Evolutionary conservation across 2,329 filamentous ascomycete genomes (phyloP).

Genomic region (Simplicillium sp.): DNA sequence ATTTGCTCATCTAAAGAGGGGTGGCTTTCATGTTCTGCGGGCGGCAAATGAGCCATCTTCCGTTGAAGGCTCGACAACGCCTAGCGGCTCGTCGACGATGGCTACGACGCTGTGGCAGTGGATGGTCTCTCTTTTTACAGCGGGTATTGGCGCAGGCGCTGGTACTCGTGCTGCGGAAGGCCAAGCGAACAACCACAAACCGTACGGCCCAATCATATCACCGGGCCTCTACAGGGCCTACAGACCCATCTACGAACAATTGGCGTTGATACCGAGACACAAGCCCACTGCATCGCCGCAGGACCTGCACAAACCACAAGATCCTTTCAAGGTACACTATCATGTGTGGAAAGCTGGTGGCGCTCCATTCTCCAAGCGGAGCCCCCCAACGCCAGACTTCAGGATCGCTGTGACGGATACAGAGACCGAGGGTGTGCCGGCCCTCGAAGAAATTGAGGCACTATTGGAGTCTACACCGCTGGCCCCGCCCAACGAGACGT

Average conservation of each 20-base stretch:
- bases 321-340: conserved; percentile 66
- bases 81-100: conserved; percentile 1
- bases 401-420: conserved; percentile 75
- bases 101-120: conserved; percentile 36
- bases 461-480: conserved; percentile 68
- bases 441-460: conserved; percentile 58
- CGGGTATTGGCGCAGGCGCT: too few species aligned
- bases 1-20: conserved; percentile 73
- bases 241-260: conserved; percentile 62
- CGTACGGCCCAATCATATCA: conserved; percentile 48
- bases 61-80: conserved; percentile 13
- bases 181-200: conserved; percentile 15
- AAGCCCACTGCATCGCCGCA: conserved; percentile 35
- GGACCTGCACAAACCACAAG: conserved; percentile 17
- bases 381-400: conserved; percentile 72
- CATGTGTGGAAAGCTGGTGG: conserved; percentile 65
- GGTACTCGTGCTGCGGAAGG: conserved; percentile 5
- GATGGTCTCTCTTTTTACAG: conserved; percentile 39
- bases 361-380: conserved; percentile 66
- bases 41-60: conserved; percentile 33
- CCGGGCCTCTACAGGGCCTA: conserved; percentile 60
- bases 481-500: conserved; percentile 40
- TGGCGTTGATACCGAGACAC: conserved; percentile 65
- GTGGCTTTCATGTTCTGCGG: conserved; percentile 72
- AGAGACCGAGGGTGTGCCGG: conserved; percentile 60